phyloP scores from a whole-genome alignment of 345 rosid species.

The Dimocarpus longan region DNA sequence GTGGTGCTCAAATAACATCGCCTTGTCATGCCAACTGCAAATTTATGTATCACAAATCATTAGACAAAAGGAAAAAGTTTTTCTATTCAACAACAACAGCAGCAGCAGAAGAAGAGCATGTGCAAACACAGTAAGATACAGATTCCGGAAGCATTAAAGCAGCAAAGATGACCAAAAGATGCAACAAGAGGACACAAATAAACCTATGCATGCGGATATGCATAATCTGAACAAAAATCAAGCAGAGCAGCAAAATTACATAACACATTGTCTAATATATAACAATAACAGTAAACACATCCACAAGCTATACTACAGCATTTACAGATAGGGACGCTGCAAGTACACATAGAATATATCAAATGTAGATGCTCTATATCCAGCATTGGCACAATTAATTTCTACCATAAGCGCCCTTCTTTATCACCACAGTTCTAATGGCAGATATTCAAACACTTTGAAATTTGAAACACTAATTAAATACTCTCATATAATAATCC shows the following conservation, averaged over 20 bases:
- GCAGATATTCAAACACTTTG: not conserved
- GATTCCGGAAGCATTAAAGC: slow-evolving; percentile 16
- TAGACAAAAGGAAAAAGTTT: slow-evolving; percentile 4
- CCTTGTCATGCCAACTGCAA: slow-evolving; percentile 93
- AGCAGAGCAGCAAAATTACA: not conserved
- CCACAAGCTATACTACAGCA: not conserved
- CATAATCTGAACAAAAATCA: slow-evolving; percentile 1
- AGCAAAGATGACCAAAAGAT: slow-evolving; percentile 2
- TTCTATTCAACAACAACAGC: too few species aligned
- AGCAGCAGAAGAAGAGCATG: not conserved
- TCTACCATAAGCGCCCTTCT: not conserved
- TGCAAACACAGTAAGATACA: not conserved
- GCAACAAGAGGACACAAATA: not conserved
- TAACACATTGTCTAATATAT: not conserved
- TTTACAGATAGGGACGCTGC: not conserved
- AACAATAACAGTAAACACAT: not conserved
- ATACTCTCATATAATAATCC: not conserved
- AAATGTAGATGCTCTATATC: not conserved
- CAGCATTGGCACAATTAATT: not conserved
- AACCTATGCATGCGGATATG: not conserved
- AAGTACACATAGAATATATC: not conserved
- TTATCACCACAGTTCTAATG: not conserved
- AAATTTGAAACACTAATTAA: slow-evolving; percentile 1
- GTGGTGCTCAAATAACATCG: slow-evolving; percentile 78
- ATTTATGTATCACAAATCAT: slow-evolving; percentile 9